Evolutionary conservation across 2,329 filamentous ascomycete genomes (phyloP), one percentile per base, ranked within the genome.

Genomic region (Sporothrix variecibatus): DNA sequence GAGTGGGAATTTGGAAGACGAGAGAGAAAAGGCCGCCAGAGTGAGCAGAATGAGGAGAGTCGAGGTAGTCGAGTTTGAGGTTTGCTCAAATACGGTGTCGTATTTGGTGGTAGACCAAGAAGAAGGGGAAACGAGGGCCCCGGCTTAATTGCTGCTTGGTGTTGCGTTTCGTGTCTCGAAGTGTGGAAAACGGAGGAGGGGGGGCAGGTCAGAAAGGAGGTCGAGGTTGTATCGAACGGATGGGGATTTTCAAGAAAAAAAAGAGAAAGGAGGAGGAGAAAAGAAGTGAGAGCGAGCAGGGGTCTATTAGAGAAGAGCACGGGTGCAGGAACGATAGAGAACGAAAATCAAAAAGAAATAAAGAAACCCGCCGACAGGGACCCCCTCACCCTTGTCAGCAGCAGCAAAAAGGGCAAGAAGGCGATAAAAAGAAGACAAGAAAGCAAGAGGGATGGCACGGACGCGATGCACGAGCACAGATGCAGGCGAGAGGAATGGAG

Each of bases 161-260:
- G 82, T 82, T 81, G 81, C 82, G 81, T 80, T 78, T 81, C 79
- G 80, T 81, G 82, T 84, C 81, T 84, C 81, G 80, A 81, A 56
- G 23, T 11, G 23, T 49, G 15, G 15, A 49, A 79, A 76, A 77
- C 78, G 79, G 79, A 78, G 75, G 79, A 76, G 71, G 51, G n/a
- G 68, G 23, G 46, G 3, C 17, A 23, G 38, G 65, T 56, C 56
- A 60, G 72, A 74, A 71, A 64, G 73, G 56, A 46, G 46, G 58
- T 46, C 31, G 46, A 46, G 53, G 51, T 56, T 11, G 58, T 40
- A 71, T 46, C 40, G 60, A 72, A 69, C 64, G 53, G 58, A 67
- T 20, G 67, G 65, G 43, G 65, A 34, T 68, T 34, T 51, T 51
- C 46, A 40, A 64, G 46, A 38, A 31, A 38, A 15, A 49, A 8